These are phyloP conservation scores for Craterostigma plantagineum DNA, from an alignment of 257 asterid species.

Conservation along the genomic window DNA sequence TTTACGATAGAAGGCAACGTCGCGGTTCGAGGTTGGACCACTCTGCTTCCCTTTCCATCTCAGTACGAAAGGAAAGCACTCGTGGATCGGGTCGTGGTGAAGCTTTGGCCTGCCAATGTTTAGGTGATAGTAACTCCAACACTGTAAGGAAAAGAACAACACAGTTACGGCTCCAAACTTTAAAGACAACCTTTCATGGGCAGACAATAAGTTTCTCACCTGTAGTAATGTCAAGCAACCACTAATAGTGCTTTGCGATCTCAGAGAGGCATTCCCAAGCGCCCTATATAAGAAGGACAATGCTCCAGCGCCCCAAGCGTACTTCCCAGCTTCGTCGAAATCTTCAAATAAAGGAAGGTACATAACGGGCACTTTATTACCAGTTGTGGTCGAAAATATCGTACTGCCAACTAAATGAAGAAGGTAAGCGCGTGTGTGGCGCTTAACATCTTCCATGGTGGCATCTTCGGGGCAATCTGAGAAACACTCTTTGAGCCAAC, in stretches of 20 bases:
- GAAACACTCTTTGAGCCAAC: slow-evolving; percentile 91
- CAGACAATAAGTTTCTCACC: slow-evolving; percentile 29
- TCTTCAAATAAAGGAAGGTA: slow-evolving; percentile 84
- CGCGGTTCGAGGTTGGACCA: slow-evolving; percentile 87
- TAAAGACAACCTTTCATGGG: not conserved
- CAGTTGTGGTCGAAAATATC: slow-evolving; percentile 88
- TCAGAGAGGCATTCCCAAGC: slow-evolving; percentile 86
- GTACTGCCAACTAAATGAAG: slow-evolving; percentile 93
- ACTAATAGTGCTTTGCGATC: slow-evolving; percentile 89
- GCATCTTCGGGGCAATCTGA: slow-evolving; percentile 60
- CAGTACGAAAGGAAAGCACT: slow-evolving; percentile 92
- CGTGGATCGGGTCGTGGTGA: slow-evolving; percentile 82
- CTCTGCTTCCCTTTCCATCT: slow-evolving; percentile 97
- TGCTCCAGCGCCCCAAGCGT: slow-evolving; percentile 97
- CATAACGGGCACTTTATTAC: slow-evolving; percentile 93
- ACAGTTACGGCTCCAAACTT: not conserved
- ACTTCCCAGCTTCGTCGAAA: slow-evolving; percentile 79
- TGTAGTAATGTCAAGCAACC: slow-evolving; percentile 83
- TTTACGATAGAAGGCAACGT: slow-evolving; percentile 84
- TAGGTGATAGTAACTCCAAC: slow-evolving; percentile 97
- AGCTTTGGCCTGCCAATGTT: slow-evolving; percentile 81
- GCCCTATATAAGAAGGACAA: slow-evolving; percentile 85
- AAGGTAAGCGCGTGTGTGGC: slow-evolving; percentile 77
- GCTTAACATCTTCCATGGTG: slow-evolving; percentile 45
- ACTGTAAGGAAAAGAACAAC: slow-evolving; percentile 33